phyloP scores from a whole-genome alignment of 2,329 filamentous ascomycete species.

The Botrytis byssoidea region DNA sequence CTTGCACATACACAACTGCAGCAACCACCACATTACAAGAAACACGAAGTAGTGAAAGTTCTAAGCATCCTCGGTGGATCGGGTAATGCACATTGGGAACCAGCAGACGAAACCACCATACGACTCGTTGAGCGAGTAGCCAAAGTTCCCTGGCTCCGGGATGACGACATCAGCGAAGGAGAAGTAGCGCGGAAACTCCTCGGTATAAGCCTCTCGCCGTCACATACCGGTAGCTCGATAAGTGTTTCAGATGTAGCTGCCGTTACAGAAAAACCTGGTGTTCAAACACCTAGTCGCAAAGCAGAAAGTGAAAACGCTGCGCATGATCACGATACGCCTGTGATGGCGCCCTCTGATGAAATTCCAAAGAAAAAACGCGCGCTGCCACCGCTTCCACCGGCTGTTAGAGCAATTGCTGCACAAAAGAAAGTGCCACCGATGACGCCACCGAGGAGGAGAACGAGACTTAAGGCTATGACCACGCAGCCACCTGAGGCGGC shows the following conservation, averaged over 20 bases:
- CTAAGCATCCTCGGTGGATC: conserved; percentile 68
- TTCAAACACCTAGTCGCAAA: conserved; percentile 73
- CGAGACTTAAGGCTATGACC: conserved; percentile 33
- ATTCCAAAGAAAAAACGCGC: conserved; percentile 28
- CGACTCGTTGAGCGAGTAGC: conserved; percentile 74
- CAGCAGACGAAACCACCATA: conserved; percentile 75
- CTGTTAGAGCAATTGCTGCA: conserved; percentile 28
- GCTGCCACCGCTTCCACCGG: conserved; percentile 34
- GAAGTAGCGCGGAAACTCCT: conserved; percentile 59
- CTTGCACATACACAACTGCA: conserved; percentile 88
- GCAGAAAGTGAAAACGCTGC: conserved; percentile 37
- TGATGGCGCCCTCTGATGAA: conserved; percentile 22
- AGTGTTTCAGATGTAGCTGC: conserved; percentile 77
- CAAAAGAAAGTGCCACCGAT: conserved; percentile 39
- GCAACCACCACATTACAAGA: conserved; percentile 86
- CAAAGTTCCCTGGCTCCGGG: conserved; percentile 66
- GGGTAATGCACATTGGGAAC: conserved; percentile 72
- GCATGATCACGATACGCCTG: conserved; percentile 30
- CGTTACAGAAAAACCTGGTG: conserved; percentile 77
- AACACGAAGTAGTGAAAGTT: conserved; percentile 75
- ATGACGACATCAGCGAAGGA: conserved; percentile 43
- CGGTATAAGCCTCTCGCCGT: conserved; percentile 67
- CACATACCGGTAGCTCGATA: conserved; percentile 67
- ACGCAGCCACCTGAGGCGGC: conserved; percentile 18
- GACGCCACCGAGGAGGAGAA: conserved; percentile 38